These are phyloP conservation scores for Aspergillus ustus DNA, from an alignment of 2,329 filamentous ascomycete genomes.

Conservation along the genomic window DNA sequence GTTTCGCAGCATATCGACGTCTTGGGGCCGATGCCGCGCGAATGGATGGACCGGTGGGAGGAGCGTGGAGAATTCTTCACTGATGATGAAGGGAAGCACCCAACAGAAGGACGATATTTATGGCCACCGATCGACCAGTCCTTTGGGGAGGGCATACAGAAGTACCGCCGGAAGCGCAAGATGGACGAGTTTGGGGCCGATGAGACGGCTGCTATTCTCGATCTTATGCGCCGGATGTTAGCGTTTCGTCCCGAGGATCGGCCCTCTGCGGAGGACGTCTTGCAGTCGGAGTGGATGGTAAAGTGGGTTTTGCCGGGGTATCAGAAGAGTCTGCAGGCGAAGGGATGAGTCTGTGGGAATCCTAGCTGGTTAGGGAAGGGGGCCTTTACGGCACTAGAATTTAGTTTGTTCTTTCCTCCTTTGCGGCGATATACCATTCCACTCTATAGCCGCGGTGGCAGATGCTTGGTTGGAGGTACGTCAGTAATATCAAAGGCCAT, in stretches of 20 bases:
- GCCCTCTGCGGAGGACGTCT: conserved; percentile 33
- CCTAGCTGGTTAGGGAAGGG: too few species aligned
- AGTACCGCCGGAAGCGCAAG: conserved; percentile 11
- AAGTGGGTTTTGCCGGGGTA: conserved; percentile 37
- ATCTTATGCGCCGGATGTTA: conserved; percentile 40
- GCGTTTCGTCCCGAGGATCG: conserved; percentile 34
- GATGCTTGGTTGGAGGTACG: too few species aligned
- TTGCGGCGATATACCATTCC: too few species aligned
- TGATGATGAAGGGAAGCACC: conserved; percentile 18
- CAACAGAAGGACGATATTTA: conserved; percentile 11
- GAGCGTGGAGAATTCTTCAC: conserved; percentile 19
- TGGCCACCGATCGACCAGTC: conserved; percentile 16
- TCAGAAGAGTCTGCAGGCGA: neutral
- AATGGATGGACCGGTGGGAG: conserved; percentile 27
- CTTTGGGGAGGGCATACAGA: conserved; percentile 22
- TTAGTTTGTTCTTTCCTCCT: too few species aligned
- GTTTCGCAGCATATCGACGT: conserved; percentile 28
- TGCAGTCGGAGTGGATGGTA: conserved; percentile 41
- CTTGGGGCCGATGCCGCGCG: conserved; percentile 25
- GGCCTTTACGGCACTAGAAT: too few species aligned
- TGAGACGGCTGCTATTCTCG: conserved; percentile 31
- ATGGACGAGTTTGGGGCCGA: conserved; percentile 24
- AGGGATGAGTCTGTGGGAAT: too few species aligned
- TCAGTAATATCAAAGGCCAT: too few species aligned
- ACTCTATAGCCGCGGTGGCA: too few species aligned